phyloP scores from a whole-genome alignment of 352 stramenopile species.

The Globisporangium splendens region DNA sequence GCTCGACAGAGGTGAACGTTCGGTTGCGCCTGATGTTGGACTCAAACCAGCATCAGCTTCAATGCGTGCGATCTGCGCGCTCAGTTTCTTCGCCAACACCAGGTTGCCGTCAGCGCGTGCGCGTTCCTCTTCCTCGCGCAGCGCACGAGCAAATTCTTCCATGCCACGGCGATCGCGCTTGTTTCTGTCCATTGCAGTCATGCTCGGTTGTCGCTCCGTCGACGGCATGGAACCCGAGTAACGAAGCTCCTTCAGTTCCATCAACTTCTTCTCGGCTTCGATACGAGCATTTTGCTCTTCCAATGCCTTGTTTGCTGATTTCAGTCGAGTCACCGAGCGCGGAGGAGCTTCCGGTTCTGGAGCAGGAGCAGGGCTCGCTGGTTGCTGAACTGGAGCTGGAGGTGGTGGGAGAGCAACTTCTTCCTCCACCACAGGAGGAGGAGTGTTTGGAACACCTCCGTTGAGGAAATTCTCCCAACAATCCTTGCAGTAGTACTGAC shows the following conservation, averaged over 20 bases:
- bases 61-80: conserved; percentile 68
- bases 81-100: conserved; percentile 72
- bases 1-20: conserved; percentile 26
- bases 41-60: conserved; percentile 44
- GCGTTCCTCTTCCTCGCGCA: conserved; percentile 77
- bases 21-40: conserved; percentile 1
- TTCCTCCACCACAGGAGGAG: conserved; percentile 16
- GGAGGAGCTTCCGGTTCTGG: conserved; percentile 23
- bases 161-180: conserved; percentile 68
- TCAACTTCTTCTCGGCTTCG: conserved; percentile 77
- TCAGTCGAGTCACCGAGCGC: conserved; percentile 28
- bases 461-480: conserved; percentile 86
- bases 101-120: conserved; percentile 76
- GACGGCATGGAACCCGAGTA: conserved; percentile 58
- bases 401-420: conserved; percentile 7
- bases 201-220: conserved; percentile 42
- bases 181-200: conserved; percentile 57
- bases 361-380: background rate
- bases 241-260: conserved; percentile 77
- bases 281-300: conserved; percentile 75
- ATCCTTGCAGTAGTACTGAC: conserved; percentile 85
- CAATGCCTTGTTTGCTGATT: conserved; percentile 48
- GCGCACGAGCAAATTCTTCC: conserved; percentile 75
- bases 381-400: background rate
- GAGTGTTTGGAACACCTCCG: conserved; percentile 21